phyloP scores from a whole-genome alignment of 169 alveolate species.

The Plasmodium blacklocki region DNA sequence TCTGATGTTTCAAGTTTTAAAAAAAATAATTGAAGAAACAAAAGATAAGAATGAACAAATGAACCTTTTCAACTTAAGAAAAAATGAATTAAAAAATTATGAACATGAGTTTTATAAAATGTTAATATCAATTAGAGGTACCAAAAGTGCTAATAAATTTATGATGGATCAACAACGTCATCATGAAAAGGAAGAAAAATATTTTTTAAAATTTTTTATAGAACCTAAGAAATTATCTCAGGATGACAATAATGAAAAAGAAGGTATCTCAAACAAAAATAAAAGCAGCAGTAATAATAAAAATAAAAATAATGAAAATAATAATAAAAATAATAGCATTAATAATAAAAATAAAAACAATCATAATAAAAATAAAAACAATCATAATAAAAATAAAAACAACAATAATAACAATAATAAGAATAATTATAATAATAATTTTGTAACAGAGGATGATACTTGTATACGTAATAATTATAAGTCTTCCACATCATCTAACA shows the following conservation, averaged over 20 bases:
- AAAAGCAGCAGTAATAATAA: neutral
- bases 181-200: constrained; percentile 13
- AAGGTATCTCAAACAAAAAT: neutral
- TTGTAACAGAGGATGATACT: too few species aligned
- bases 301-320: neutral
- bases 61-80: constrained; percentile 11
- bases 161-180: neutral
- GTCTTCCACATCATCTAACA: too few species aligned
- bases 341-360: too few species aligned
- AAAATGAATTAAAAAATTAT: constrained; percentile 26
- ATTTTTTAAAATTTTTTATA: neutral
- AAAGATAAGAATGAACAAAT: constrained; percentile 19
- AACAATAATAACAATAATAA: too few species aligned
- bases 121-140: constrained; percentile 30
- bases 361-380: too few species aligned
- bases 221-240: neutral
- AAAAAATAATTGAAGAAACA: constrained; percentile 10
- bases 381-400: too few species aligned
- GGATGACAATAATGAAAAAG: neutral
- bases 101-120: constrained; percentile 47
- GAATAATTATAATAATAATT: too few species aligned
- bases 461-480: too few species aligned
- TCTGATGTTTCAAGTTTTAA: constrained; percentile 9
- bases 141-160: constrained; percentile 43
- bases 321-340: too few species aligned